Base-by-base conservation (phyloP, 176 grass and related monocot genomes). In the Juncus effusus region DNA sequence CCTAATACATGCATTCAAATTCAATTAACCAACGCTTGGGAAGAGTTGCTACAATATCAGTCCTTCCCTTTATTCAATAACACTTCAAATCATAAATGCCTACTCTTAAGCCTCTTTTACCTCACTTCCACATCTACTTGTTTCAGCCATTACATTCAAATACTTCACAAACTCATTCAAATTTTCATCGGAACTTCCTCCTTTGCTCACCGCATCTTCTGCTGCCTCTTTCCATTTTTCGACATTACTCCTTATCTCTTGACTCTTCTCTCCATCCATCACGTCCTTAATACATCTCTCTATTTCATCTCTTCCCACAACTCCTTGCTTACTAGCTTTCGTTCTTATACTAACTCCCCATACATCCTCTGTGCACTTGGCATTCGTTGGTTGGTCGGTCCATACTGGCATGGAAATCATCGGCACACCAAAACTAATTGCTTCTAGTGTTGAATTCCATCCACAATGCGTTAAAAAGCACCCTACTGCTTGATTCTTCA, bases 391-490 rank as follows among this genome's bases (percentile, higher is more conserved):
- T 42, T 73, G 69, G 38, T 73, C 69, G 16, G 69, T 58, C 69
- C 47, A 58, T 39, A 13, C 36, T 52, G 38, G 38, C 51, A 73
- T 10, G 5, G 28, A 50, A 7, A 73, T 54, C 55, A 60, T 60
- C 5, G 53, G 52, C 54, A 59, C 53, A 4, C 69, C 69, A 13
- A 16, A 58, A 37, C 51, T 7, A 11, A 73, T 1, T 5, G 15
- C 72, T 16, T 75, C 72, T 6, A 75, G 10, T 8, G 42, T 54
- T 49, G 72, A 75, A 44, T 75, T 75, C 72, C 72, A 75, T 3
- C 72, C 72, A 5, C 59, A 75, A 51, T 75, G 72, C 13, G 59
- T 63, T 42, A 75, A 7, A 42, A 75, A 75, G 13, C 72, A 75
- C 0, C 72, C 72, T 6, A 75, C 16, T 4, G 72, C 54, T 15